These are phyloP conservation scores for Papilionanthe hybrid DNA, from an alignment of 116 monocot species.

Conservation along the genomic window DNA sequence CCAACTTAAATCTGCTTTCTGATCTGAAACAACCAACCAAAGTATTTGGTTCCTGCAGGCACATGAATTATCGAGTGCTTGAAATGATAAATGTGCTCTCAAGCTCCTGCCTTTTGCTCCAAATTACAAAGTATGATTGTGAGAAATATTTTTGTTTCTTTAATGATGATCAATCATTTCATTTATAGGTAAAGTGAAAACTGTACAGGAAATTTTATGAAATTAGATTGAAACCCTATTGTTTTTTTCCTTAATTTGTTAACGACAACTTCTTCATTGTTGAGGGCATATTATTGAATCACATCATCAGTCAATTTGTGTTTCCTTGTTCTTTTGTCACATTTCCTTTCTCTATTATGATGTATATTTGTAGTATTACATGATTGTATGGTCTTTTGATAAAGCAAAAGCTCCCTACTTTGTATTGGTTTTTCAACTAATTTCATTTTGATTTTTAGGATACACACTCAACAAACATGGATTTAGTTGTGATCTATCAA, in stretches of 20 bases:
- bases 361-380: not conserved
- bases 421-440: not conserved
- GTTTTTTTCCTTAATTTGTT: not conserved
- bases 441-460: not conserved
- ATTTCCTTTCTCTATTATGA: not conserved
- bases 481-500: not conserved
- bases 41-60: constrained; percentile 38
- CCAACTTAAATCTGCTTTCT: not conserved
- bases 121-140: constrained; percentile 28
- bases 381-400: not conserved
- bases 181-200: not conserved
- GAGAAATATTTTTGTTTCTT: not conserved
- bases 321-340: not conserved
- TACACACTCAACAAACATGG: not conserved
- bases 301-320: not conserved
- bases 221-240: not conserved
- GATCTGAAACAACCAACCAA: constrained; percentile 12
- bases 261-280: not conserved
- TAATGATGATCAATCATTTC: not conserved
- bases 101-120: constrained; percentile 13
- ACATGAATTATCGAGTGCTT: constrained; percentile 42
- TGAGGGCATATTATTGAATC: not conserved
- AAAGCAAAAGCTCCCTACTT: not conserved
- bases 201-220: not conserved
- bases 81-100: constrained; percentile 24